phyloP scores from a whole-genome alignment of 352 stramenopile species.

The Vaucheria bursata region DNA sequence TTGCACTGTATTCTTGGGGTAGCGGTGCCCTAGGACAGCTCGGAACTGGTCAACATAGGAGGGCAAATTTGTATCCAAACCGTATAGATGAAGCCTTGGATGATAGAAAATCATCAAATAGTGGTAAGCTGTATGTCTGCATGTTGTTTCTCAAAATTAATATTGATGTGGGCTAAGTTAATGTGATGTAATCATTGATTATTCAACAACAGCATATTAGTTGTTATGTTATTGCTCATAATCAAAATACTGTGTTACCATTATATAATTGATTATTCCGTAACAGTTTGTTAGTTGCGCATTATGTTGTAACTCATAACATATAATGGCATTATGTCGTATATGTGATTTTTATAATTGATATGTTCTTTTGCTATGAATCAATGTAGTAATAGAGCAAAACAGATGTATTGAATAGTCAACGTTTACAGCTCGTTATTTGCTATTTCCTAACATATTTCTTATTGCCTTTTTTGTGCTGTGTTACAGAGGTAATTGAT shows the following conservation, averaged over 20 bases:
- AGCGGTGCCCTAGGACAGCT: conserved; percentile 44
- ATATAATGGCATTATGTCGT: no score
- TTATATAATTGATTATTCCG: no score
- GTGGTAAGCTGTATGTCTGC: no score
- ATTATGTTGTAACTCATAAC: no score
- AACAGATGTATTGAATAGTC: background rate
- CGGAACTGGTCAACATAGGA: conserved; percentile 10
- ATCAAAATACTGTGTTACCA: no score
- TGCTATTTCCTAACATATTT: conserved; percentile 13
- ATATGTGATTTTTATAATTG: no score
- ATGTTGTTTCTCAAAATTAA: background rate
- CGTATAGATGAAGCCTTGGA: background rate
- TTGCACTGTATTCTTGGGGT: conserved; percentile 37
- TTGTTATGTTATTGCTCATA: no score
- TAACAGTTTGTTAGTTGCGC: no score
- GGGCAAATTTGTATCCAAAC: background rate
- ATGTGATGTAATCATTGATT: no score
- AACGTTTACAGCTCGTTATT: conserved; percentile 17
- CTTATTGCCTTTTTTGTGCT: conserved; percentile 10
- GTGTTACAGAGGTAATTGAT: conserved; percentile 28
- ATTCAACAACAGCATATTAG: no score
- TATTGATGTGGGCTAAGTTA: background rate
- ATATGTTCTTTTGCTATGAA: no score
- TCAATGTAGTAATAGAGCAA: background rate
- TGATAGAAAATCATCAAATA: background rate